Evolutionary conservation across 2,329 filamentous ascomycete genomes (phyloP), one percentile per base, ranked within the genome.

Genomic region (Pseudogymnoascus sp.): DNA sequence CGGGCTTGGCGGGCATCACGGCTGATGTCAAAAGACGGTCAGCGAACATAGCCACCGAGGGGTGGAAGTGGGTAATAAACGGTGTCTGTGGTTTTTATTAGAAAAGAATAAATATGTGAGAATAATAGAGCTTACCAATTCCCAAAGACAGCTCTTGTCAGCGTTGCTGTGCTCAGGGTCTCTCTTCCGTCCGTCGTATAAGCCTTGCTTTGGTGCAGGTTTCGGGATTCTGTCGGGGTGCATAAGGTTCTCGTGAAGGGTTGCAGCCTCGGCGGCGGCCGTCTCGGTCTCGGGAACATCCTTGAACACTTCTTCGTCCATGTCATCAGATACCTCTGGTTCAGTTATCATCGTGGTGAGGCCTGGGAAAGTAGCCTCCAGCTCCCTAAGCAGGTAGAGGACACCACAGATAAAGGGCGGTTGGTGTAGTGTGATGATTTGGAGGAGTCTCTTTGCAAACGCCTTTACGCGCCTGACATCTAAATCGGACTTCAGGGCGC

Each of bases 81-180:
- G 92, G 91, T 5, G 84, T 73, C 77, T 78, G 31, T 59, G 36
- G 62, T 65, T 21, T 12, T 11, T 34, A 23, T 71, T 63, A 69
- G 64, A 40, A 59, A 21, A n/a, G 6, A 21, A 14, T 28, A n/a
- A 43, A 21, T 18, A 12, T 9, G 62, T 16, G 11, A 5, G 18
- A 8, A 37, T 59, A 7, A 40, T 60, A 21, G 63, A 64, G 77
- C 84, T 76, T 76, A 95, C 81, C 65, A 96, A 74, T 75, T 99
- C 95, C 95, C 95, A 99, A 7, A 97, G 79, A 76, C 93, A 97
- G 70, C 89, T 95, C 68, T 87, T 84, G 67, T 97, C 91, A n/a
- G 96, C 95, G 73, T 96, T 93, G 76, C 91, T 91, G 75, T 96
- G 88, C 73, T 93, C 90, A 0, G 96, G 95, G 69, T 97, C 88